These are phyloP conservation scores for Pyrenula aspistea DNA, from an alignment of 495 filamentous ascomycete species.

Conservation along the genomic window DNA sequence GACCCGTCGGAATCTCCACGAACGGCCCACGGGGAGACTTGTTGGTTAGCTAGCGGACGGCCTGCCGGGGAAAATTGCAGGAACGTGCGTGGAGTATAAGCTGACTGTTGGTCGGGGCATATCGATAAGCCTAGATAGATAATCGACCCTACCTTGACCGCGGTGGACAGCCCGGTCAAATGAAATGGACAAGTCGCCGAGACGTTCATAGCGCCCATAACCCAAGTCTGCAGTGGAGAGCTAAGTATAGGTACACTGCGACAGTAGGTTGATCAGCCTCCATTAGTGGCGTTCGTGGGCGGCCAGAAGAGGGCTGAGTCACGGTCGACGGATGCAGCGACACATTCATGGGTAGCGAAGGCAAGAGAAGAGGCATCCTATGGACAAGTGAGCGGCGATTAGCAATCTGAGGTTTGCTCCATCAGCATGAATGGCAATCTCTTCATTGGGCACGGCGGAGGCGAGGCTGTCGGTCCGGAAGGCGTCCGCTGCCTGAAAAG, in stretches of 20 bases:
- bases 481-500: neutral
- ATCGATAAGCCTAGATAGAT: neutral
- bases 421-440: neutral
- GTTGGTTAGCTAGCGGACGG: neutral
- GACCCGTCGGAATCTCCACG: neutral
- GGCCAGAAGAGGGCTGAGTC: neutral
- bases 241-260: neutral
- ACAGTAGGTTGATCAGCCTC: neutral
- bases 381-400: neutral
- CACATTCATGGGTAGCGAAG: neutral
- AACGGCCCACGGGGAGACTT: neutral
- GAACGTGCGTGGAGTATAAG: neutral
- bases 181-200: neutral
- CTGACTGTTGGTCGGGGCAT: neutral
- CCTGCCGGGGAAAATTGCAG: neutral
- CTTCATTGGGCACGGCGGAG: neutral
- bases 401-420: neutral
- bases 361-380: no score
- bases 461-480: neutral
- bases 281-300: neutral
- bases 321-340: neutral
- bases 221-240: neutral
- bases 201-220: neutral
- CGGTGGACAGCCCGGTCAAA: neutral
- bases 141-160: neutral